Percentiles rank a stretch among this genome's conserved stretches.
Evolutionary conservation across 176 grass and related monocot genomes (phyloP).

Genomic region (Eragrostis curvula): DNA sequence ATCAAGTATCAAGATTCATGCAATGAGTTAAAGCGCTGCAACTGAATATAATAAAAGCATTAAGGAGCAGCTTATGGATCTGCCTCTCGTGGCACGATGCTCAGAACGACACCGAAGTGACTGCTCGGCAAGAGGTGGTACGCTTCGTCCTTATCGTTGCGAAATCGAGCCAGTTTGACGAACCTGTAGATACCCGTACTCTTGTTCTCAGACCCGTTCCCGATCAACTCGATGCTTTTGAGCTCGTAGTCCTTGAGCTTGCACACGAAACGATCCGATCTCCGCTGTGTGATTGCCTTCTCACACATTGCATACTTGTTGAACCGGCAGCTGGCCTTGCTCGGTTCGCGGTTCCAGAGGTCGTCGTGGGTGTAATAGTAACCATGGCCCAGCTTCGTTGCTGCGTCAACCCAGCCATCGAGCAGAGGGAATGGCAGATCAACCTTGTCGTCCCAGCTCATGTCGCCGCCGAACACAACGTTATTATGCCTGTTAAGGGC

Average conservation of each 20-base stretch:
- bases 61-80: too few relatives aligned
- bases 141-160: too few relatives aligned
- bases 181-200: too few relatives aligned
- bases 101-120: too few relatives aligned
- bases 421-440: constrained; percentile 19
- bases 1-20: too few relatives aligned
- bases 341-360: background rate
- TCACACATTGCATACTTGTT: too few relatives aligned
- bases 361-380: background rate
- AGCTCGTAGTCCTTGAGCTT: background rate
- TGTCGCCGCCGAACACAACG: background rate
- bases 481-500: background rate
- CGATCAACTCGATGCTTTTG: background rate
- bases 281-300: background rate
- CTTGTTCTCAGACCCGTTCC: background rate
- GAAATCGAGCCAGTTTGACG: too few relatives aligned
- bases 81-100: too few relatives aligned
- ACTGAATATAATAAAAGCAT: too few relatives aligned
- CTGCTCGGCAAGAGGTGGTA: too few relatives aligned
- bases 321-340: background rate
- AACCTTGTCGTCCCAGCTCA: background rate
- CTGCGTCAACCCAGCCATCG: background rate
- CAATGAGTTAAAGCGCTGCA: too few relatives aligned
- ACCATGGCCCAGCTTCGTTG: background rate
- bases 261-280: background rate